Evolutionary conservation across 139 green algal genomes (phyloP).

Genomic region (Protoeuglena noctilucae): DNA sequence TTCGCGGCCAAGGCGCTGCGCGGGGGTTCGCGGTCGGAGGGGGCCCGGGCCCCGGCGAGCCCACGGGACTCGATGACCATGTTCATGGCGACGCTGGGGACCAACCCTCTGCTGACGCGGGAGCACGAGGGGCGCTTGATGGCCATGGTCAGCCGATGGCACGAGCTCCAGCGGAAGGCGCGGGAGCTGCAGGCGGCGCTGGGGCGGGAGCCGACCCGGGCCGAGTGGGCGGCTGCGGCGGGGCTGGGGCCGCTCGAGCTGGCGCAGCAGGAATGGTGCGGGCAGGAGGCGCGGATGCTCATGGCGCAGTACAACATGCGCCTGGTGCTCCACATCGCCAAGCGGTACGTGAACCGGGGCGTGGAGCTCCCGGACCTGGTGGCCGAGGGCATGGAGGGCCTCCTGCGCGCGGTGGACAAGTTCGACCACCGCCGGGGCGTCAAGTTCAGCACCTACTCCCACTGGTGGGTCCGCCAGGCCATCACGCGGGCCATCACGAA

Average conservation of each 20-base stretch:
- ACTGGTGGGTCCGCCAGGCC: slow-evolving; percentile 74
- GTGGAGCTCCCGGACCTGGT: slow-evolving; percentile 46
- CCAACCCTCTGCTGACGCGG: background rate
- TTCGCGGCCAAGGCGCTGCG: too few relatives aligned
- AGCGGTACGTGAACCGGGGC: slow-evolving; percentile 52
- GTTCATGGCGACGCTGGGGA: too few relatives aligned
- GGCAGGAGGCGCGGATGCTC: slow-evolving; percentile 40
- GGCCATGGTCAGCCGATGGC: background rate
- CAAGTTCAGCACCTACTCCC: slow-evolving; percentile 70
- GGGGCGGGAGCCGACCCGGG: background rate
- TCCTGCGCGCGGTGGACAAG: slow-evolving; percentile 38
- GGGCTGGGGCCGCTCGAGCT: background rate
- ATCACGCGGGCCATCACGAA: slow-evolving; percentile 52
- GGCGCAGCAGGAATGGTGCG: slow-evolving; percentile 12
- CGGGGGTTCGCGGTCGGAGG: too few relatives aligned
- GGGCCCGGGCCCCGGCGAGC: too few relatives aligned
- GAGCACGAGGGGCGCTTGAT: background rate
- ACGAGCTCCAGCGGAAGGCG: background rate
- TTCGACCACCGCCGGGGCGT: slow-evolving; percentile 56
- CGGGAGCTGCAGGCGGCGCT: background rate
- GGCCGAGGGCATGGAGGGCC: slow-evolving; percentile 31
- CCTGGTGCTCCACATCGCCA: slow-evolving; percentile 77
- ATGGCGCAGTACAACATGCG: slow-evolving; percentile 87
- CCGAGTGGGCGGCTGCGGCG: background rate
- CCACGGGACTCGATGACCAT: too few relatives aligned